Evolutionary conservation across 208 protist genomes (phyloP).

Genomic region (Acanthamoeba royreba): DNA sequence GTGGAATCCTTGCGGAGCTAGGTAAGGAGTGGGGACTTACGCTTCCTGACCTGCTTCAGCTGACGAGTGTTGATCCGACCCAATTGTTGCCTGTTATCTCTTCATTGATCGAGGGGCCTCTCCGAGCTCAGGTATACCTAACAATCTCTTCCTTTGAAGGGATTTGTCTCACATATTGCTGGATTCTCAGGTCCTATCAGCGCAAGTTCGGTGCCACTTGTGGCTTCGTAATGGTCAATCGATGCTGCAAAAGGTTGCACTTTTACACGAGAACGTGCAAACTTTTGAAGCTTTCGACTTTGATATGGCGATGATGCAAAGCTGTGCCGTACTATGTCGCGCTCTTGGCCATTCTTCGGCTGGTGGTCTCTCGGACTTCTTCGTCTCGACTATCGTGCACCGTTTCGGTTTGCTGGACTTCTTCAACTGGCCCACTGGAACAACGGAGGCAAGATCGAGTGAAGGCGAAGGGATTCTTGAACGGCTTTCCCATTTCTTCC

Average conservation of each 20-base stretch:
- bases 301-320: conserved; percentile 3
- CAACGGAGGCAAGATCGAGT: background rate
- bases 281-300: background rate
- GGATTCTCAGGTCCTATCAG: background rate
- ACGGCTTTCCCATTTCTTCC: background rate
- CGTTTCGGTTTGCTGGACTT: conserved; percentile 5
- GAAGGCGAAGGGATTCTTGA: background rate
- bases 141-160: background rate
- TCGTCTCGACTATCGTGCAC: background rate
- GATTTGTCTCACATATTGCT: background rate
- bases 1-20: background rate
- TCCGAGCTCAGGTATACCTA: background rate
- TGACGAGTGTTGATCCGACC: background rate
- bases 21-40: background rate
- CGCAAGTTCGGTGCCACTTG: background rate
- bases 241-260: background rate
- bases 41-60: background rate
- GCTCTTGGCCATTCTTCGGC: background rate
- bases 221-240: conserved; percentile 16
- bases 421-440: background rate
- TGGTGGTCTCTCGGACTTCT: background rate
- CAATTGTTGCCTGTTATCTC: background rate
- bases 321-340: background rate
- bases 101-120: background rate
- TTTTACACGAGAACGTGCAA: background rate